Evolutionary conservation across 106 monocot genomes (phyloP).

Genomic region (Apostasia shenzhenica): DNA sequence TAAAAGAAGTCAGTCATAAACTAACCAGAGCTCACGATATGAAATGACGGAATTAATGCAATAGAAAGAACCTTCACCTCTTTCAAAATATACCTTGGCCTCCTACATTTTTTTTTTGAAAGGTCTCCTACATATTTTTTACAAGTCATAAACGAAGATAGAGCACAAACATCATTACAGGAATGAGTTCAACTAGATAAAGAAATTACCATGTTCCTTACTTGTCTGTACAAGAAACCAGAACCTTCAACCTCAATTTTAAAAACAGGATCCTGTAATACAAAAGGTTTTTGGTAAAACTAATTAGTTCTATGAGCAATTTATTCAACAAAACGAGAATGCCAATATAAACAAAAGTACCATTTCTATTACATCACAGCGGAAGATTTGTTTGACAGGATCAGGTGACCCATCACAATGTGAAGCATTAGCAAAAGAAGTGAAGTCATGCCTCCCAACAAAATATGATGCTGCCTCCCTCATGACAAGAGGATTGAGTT

Average conservation of each 20-base stretch:
- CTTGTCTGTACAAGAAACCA: slow-evolving; percentile 82
- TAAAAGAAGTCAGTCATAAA: too few species aligned
- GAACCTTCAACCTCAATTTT: slow-evolving; percentile 82
- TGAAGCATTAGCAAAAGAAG: slow-evolving; percentile 73
- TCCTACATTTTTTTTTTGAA: too few species aligned
- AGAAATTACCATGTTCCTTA: slow-evolving; percentile 76
- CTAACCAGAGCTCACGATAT: too few species aligned
- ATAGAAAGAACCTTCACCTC: too few species aligned
- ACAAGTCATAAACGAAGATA: too few species aligned
- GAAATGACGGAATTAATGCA: too few species aligned
- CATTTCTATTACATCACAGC: slow-evolving; percentile 59
- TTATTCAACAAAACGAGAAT: too few species aligned
- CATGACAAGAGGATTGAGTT: slow-evolving; percentile 56
- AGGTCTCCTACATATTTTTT: too few species aligned
- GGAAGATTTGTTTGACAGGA: slow-evolving; percentile 64
- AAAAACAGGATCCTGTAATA: slow-evolving; percentile 43
- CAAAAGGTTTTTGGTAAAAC: background rate
- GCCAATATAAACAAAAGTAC: slow-evolving; percentile 20
- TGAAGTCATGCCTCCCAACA: slow-evolving; percentile 72
- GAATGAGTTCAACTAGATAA: background rate
- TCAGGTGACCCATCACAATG: slow-evolving; percentile 30
- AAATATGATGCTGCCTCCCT: slow-evolving; percentile 69
- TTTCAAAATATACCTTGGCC: too few species aligned
- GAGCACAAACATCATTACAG: too few species aligned
- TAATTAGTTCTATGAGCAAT: background rate